Conservation (phyloP, 2,329 filamentous ascomycete species). For the Aspergillus spinulosporus region DNA sequence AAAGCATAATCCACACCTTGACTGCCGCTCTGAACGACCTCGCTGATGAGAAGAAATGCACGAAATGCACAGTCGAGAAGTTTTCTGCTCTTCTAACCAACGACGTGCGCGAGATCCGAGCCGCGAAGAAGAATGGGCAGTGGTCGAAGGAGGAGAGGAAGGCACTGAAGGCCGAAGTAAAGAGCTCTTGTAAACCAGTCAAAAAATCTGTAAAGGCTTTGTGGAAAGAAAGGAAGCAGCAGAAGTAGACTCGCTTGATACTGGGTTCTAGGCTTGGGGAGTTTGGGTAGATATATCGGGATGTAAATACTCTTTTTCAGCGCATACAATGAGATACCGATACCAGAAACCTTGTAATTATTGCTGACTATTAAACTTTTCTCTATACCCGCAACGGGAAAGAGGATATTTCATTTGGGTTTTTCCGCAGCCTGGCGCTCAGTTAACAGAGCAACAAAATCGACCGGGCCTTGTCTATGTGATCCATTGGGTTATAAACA, state of each 20-base stretch:
- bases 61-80: background rate
- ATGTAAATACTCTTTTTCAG: too few species aligned
- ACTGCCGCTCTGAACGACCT: background rate
- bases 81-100: background rate
- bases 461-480: too few species aligned
- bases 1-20: background rate
- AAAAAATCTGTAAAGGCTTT: background rate
- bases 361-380: too few species aligned
- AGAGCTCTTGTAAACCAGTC: background rate
- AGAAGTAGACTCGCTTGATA: background rate
- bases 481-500: too few species aligned
- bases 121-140: background rate
- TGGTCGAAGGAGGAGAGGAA: background rate
- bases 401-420: too few species aligned
- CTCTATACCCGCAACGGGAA: too few species aligned
- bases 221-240: background rate
- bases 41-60: background rate
- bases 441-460: too few species aligned
- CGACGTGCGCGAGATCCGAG: background rate
- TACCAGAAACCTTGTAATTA: too few species aligned
- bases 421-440: too few species aligned
- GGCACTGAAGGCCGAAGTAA: background rate
- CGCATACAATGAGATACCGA: too few species aligned
- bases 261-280: too few species aligned
- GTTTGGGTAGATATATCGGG: too few species aligned